Conservation (phyloP, 495 filamentous ascomycete species). For the Aspergillus ostianus region DNA sequence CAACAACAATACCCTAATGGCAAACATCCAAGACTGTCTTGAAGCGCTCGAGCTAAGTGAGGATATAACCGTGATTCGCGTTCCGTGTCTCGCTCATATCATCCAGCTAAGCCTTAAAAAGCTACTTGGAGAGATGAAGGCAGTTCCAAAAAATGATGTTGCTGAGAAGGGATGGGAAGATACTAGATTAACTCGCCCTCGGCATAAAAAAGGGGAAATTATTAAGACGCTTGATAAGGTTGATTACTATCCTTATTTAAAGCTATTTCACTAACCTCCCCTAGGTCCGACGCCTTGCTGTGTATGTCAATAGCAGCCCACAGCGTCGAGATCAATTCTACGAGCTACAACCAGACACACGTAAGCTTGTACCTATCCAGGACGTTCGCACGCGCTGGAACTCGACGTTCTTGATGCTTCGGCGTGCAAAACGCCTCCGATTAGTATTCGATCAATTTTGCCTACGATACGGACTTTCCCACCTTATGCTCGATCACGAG, state of each 20-base stretch:
- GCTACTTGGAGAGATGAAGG: constrained; percentile 19
- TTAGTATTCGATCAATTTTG: constrained; percentile 14
- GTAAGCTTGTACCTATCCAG: constrained; percentile 21
- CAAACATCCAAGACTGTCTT: constrained; percentile 11
- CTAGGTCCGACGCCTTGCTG: constrained; percentile 13
- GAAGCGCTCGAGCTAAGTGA: constrained; percentile 10
- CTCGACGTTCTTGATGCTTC: constrained; percentile 17
- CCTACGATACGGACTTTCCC: constrained; percentile 3
- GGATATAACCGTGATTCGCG: not conserved
- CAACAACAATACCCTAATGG: constrained; percentile 20
- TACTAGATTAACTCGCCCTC: not conserved
- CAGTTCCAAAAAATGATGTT: constrained; percentile 15
- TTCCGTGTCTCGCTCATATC: constrained; percentile 20
- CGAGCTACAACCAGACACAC: constrained; percentile 10
- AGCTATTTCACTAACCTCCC: not conserved
- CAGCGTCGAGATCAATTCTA: constrained; percentile 13
- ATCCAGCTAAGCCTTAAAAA: constrained; percentile 21
- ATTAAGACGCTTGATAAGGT: constrained; percentile 16
- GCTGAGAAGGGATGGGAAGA: constrained; percentile 16
- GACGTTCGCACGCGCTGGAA: constrained; percentile 14
- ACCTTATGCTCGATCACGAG: constrained; percentile 10
- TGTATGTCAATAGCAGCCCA: constrained; percentile 22
- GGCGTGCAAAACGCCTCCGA: constrained; percentile 15
- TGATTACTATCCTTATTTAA: not conserved
- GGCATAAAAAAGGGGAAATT: constrained; percentile 11